Conservation (phyloP, 2,329 filamentous ascomycete species). For the Graphium sp. region DNA sequence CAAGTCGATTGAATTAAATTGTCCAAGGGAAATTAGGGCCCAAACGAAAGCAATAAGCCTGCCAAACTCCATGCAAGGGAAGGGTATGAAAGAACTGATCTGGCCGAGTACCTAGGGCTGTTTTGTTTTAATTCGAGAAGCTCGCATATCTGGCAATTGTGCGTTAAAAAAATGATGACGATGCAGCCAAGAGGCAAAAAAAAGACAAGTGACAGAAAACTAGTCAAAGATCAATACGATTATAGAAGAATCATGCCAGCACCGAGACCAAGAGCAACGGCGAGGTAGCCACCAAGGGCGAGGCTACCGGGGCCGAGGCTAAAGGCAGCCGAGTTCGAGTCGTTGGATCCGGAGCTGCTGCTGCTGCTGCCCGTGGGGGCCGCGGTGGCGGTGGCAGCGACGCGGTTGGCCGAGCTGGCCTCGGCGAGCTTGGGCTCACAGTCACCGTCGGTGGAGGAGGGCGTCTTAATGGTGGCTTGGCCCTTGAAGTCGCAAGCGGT, state of each 20-base stretch:
- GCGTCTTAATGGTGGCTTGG: constrained; percentile 37
- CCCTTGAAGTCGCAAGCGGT: constrained; percentile 58
- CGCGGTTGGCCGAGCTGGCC: constrained; percentile 39
- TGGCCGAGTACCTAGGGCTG: too few relatives aligned
- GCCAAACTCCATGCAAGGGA: constrained; percentile 1
- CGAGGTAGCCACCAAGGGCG: constrained; percentile 1
- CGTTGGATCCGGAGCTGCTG: not conserved
- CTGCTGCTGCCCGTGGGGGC: constrained; percentile 7
- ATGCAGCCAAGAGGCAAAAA: constrained; percentile 1
- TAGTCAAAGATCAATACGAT: not conserved
- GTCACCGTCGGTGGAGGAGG: constrained; percentile 23
- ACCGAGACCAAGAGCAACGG: constrained; percentile 3
- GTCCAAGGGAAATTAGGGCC: constrained; percentile 1
- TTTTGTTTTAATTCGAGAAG: too few relatives aligned
- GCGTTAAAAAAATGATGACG: not conserved
- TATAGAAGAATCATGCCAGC: constrained; percentile 1
- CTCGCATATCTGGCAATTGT: not conserved
- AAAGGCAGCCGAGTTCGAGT: constrained; percentile 2
- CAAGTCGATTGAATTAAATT: too few relatives aligned
- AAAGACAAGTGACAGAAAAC: not conserved
- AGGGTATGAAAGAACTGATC: too few relatives aligned
- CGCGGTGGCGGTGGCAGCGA: constrained; percentile 26
- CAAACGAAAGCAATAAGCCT: constrained; percentile 1
- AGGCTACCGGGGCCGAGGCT: constrained; percentile 1
- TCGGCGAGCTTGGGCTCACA: constrained; percentile 44